Base-by-base conservation (phyloP, 306 rosid species). In the Senna siamea region DNA sequence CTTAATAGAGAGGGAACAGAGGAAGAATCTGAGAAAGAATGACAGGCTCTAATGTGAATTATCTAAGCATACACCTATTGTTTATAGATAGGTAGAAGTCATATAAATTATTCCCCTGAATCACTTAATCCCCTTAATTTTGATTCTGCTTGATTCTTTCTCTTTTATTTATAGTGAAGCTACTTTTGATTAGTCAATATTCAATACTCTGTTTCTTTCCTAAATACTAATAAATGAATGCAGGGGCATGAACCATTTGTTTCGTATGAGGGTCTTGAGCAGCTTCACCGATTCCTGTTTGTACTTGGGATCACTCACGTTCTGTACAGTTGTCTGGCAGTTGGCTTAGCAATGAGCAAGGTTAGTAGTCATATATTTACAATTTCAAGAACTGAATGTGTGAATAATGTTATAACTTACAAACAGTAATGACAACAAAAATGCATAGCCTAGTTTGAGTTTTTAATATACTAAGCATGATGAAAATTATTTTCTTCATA, bases 281-380 rank as follows among this genome's bases (percentile, higher is more conserved):
- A 91, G 89, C 92, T 94, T 51, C 98, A 94, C 57, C 92, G 97
- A 35, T 94, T 94, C 87, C 76, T 94, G 46, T 94, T 94, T 79
- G 90, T 94, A 80, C 97, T 94, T 13, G 98, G 97, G 66, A 88
- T 94, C 73, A 91, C 97, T 76, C 98, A 91, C 87, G 93, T 91
- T 80, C 76, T 94, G 51, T 94, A 91, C 82, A 94, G 98, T 80
- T 88, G 90, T 83, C 66, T 94, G 23, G 95, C 97, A 7, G 97
- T 94, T 83, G 98, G 89, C 83, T 80, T 94, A 78, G 97, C 96
- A 13, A 91, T 94, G 98, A 88, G 93, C 90, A 93, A 93, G 98
- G 89, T 82, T 57, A 63, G 82, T 69, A 69, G 48, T 64, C 52
- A 75, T 53, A 23, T 23, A 34, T 48, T 71, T 64, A 72, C 57